Evolutionary conservation across 1,139 yeast species (phyloP).

Genomic region (Debaryomyces subglobosus): DNA sequence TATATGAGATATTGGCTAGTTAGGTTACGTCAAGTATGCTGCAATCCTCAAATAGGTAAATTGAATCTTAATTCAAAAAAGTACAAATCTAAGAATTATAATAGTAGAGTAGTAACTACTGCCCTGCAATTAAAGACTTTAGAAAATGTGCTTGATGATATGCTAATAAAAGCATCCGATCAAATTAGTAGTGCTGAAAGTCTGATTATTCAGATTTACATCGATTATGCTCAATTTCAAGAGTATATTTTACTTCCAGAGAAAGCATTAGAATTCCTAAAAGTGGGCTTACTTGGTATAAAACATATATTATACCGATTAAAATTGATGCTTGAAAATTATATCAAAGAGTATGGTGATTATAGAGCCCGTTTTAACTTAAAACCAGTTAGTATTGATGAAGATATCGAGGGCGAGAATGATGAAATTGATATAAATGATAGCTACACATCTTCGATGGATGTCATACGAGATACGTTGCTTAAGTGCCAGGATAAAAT

Average conservation of each 20-base stretch:
- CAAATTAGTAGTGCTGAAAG: conserved; percentile 55
- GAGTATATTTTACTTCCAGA: conserved; percentile 58
- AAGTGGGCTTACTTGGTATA: conserved; percentile 38
- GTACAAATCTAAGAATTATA: conserved; percentile 25
- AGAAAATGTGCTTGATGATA: conserved; percentile 64
- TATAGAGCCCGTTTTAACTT: conserved; percentile 9
- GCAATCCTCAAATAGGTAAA: conserved; percentile 74
- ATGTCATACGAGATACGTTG: conserved; percentile 16
- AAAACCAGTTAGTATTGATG: conserved; percentile 13
- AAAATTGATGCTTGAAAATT: conserved; percentile 21
- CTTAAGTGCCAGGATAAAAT: conserved; percentile 29
- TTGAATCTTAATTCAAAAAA: conserved; percentile 34
- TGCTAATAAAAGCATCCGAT: conserved; percentile 57
- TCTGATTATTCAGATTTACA: conserved; percentile 39
- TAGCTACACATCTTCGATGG: conserved; percentile 12
- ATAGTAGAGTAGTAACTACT: conserved; percentile 18
- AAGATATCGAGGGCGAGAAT: conserved; percentile 24
- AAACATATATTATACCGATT: conserved; percentile 30
- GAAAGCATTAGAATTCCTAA: conserved; percentile 50
- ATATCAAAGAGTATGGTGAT: conserved; percentile 18
- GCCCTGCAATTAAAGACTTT: conserved; percentile 57
- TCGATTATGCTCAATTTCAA: conserved; percentile 64
- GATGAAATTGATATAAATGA: conserved; percentile 23
- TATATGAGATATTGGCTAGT: conserved; percentile 68
- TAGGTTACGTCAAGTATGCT: conserved; percentile 75